Base-by-base conservation (phyloP, 805 yeast species). In the Torulaspora delbrueckii region DNA sequence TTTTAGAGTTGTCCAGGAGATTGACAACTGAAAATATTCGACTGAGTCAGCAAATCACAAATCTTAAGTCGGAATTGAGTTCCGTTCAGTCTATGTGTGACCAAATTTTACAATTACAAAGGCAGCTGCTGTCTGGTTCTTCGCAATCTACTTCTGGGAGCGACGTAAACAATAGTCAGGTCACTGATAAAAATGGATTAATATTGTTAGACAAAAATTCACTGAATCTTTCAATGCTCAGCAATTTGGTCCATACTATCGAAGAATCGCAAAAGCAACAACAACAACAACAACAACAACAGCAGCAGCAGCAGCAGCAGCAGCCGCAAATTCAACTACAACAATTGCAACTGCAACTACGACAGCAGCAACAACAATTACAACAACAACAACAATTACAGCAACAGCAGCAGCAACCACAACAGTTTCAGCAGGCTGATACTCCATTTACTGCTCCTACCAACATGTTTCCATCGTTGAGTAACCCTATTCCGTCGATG, bases 11-110 rank as follows among this genome's bases (percentile, higher is more conserved):
- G 10, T 61, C 67, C 4, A 53, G 56, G 42, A 54, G 59, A 31
- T 51, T 62, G 30, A 60, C 62, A 0, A 56, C 63, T 2, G 67
- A 64, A 45, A 63, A 63, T 47, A 52, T 59, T 10, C 50, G 63
- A 33, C 42, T 63, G 19, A 55, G 60, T 10, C 65, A 60, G 49
- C 66, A 64, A 43, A 52, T 64, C 12, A 49, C 56, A 3, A 54
- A 55, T 27, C 40, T 64, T 33, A 63, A 60, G 41, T 45, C 55
- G 1, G 67, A 64, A 22, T 33, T 64, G n/a, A 49, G 48, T 24
- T 46, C 56, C 8, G 54, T 63, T 25, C 57, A 53, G 18, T 47
- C 54, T 12, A 50, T 60, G 46, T 56, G 66, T 36, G 51, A 56
- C 24, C 63, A 64, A 44, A 54, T 63, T 28, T 46, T 61, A 37